Base-by-base conservation (phyloP, 768 basidiomycete species). In the Suillus ampliporus region DNA sequence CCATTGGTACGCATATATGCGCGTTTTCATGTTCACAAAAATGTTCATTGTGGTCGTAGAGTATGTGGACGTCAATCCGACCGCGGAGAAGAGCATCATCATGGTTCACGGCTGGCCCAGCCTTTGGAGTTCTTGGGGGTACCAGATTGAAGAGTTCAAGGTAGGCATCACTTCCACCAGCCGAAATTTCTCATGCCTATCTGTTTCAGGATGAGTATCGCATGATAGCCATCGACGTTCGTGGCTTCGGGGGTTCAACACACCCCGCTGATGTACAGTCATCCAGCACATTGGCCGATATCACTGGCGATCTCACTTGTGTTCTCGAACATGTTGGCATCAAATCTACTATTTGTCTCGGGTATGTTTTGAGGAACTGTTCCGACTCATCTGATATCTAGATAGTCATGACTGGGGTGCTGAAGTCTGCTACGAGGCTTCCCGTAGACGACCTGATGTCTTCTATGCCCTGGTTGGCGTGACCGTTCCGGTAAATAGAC, bases 91-190 rank as follows among this genome's bases (percentile, higher is more conserved):
- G 15, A 84, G 86, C 0, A 74, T 92, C 3, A 53, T 92, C 35
- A 82, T 92, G 81, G 86, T 92, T 0, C 91, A 92, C 67, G 91
- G 91, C 4, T 92, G 91, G 91, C 91, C 91, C 1, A 82, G 86
- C 65, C 72, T 91, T 4, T 92, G 91, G 91, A 88, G 85, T 59
- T 84, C 83, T 21, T 92, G 90, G 91, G 81, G 86, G 40, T 82
- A 82, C 37, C 91, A 92, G 69, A 90, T 92, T 19, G 76, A 84
- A 57, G 83, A 85, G 63, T 88, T 92, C 71, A 73, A 87, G 77
- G 90, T 84, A 65, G 37, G 70, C 64, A 19, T 3, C 9, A 2
- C 21, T 10, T 44, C 19, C 15, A 5, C 26, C 21, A 21, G 21
- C 40, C 14, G 21, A 37, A 4, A 26, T 14, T 15, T 14, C 0